These are phyloP conservation scores for Lecanosticta acicola DNA, from an alignment of 2,329 filamentous ascomycete species.

Conservation along the genomic window DNA sequence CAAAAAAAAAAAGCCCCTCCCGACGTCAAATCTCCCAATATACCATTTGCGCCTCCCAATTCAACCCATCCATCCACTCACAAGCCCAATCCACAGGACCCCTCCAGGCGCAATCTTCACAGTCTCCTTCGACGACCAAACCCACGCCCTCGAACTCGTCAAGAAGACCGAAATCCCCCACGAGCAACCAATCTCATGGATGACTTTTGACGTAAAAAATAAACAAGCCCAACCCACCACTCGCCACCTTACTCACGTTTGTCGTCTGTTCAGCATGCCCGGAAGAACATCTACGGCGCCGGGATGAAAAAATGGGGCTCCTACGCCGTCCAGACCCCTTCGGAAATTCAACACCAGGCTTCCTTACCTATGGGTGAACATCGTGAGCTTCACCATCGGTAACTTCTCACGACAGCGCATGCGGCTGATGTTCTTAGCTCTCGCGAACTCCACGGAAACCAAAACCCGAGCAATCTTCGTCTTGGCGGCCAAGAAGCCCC, in stretches of 20 bases:
- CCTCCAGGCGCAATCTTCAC: constrained; percentile 86
- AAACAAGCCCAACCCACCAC: too few relatives aligned
- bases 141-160: constrained; percentile 64
- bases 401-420: not conserved
- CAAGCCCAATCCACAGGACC: constrained; percentile 40
- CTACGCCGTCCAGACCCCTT: constrained; percentile 68
- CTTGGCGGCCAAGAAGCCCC: constrained; percentile 69
- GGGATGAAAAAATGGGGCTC: constrained; percentile 93
- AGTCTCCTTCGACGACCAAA: constrained; percentile 79
- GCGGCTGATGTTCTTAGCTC: constrained; percentile 43
- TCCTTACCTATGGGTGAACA: constrained; percentile 73
- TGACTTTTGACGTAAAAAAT: constrained; percentile 82
- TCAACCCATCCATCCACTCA: not conserved
- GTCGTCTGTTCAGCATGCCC: constrained; percentile 55
- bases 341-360: constrained; percentile 67
- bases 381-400: constrained; percentile 47
- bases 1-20: too few relatives aligned
- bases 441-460: constrained; percentile 62
- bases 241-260: too few relatives aligned
- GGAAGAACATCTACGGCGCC: constrained; percentile 80
- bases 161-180: constrained; percentile 76
- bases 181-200: constrained; percentile 88
- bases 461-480: constrained; percentile 88
- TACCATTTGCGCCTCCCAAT: too few relatives aligned
- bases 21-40: too few relatives aligned